These are phyloP conservation scores for Neodidymelliopsis sp. DNA, from an alignment of 2,329 filamentous ascomycete species.

Conservation along the genomic window DNA sequence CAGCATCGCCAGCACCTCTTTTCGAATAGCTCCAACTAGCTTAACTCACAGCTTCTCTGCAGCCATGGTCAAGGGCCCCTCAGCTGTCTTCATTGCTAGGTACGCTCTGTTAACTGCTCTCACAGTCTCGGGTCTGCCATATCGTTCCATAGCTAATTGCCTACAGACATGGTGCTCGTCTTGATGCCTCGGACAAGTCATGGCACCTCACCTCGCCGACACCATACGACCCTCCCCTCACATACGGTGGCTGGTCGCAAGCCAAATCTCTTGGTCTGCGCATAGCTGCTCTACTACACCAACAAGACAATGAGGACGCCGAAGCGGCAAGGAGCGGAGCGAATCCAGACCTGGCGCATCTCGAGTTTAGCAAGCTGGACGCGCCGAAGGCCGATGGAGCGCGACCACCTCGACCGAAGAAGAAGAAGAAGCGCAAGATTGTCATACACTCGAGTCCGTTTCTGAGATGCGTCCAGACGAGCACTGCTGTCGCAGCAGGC, in stretches of 20 bases:
- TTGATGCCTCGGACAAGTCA: constrained; percentile 92
- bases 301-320: constrained; percentile 57
- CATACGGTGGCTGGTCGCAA: constrained; percentile 93
- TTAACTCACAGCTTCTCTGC: constrained; percentile 18
- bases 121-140: no score
- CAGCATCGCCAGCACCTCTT: constrained; percentile 1
- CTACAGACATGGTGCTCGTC: constrained; percentile 82
- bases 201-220: constrained; percentile 94
- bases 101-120: constrained; percentile 28
- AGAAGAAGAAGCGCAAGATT: constrained; percentile 73
- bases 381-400: constrained; percentile 13
- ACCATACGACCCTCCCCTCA: constrained; percentile 94
- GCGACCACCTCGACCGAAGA: constrained; percentile 54
- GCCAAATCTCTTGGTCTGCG: constrained; percentile 80
- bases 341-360: constrained; percentile 28
- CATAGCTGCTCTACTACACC: constrained; percentile 75
- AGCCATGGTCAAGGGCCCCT: constrained; percentile 55
- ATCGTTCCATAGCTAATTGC: constrained; percentile 22
- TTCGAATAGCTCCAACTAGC: constrained; percentile 16
- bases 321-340: constrained; percentile 28
- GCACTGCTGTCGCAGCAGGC: constrained; percentile 85
- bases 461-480: constrained; percentile 89
- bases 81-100: constrained; percentile 60
- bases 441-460: constrained; percentile 95
- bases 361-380: constrained; percentile 34